Percentiles rank a stretch among this genome's conserved stretches.
Conservation (phyloP, 1,139 yeast species). For the Geotrichum reessii region DNA sequence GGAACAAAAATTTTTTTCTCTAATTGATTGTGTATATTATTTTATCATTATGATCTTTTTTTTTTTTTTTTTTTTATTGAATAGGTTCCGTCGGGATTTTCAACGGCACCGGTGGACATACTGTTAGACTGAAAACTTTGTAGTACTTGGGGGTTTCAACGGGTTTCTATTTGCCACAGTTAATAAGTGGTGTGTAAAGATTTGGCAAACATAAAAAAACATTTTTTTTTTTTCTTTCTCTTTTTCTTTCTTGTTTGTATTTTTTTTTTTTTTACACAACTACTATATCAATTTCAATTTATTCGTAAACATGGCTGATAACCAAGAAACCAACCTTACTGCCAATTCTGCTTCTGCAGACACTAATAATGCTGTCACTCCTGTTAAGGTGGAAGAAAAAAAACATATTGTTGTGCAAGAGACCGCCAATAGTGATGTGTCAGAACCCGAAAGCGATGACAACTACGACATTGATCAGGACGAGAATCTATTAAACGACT, state of each 20-base stretch:
- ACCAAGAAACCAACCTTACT: background rate
- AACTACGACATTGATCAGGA: constrained; percentile 16
- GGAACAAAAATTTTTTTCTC: background rate
- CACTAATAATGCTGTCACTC: background rate
- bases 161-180: background rate
- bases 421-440: constrained; percentile 10
- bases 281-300: background rate
- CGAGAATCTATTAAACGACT: constrained; percentile 42
- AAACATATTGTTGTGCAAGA: constrained; percentile 3
- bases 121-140: background rate
- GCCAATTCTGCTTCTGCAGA: background rate
- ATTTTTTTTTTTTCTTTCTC: background rate
- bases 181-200: background rate
- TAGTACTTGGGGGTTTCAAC: background rate
- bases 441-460: constrained; percentile 15
- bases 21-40: background rate
- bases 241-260: background rate
- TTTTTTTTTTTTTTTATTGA: background rate
- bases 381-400: background rate
- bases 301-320: background rate
- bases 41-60: background rate
- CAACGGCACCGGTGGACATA: background rate
- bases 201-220: background rate
- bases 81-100: background rate
- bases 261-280: background rate